Evolutionary conservation across 306 rosid genomes (phyloP), one percentile per base, ranked within the genome.

Genomic region (Vigna trinervia): DNA sequence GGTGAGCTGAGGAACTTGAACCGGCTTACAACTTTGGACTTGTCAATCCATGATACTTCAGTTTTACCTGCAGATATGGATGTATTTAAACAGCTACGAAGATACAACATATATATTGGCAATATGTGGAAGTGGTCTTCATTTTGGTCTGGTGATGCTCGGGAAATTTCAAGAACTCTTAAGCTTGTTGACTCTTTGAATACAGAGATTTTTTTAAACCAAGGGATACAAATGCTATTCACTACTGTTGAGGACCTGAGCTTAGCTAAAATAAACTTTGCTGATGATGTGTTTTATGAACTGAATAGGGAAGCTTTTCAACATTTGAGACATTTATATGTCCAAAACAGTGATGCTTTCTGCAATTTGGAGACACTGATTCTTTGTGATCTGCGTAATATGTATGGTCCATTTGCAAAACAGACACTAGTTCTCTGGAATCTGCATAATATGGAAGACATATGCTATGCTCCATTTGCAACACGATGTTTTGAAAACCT

Each of bases 1-100:
- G 67, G 15, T 14, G 80, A 65, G 78, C 58, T 83, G 12, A 51
- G 10, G 5, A 26, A 73, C 19, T 67, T 83, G 76, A 2, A 11
- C 14, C 51, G 17, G 2, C 65, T 78, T 12, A 66, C 46, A 23
- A 14, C 43, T 38, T 36, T 83, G 57, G 39, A 13, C 8, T 4
- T 83, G 6, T 12, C 0, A 8, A 39, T 83, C 2, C 32, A 43
- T 2, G 34, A 83, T 59, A 45, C 28, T 26, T 36, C 54, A 3
- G 19, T 12, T 54, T 38, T 65, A 5, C 81, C 75, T 1, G 17
- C 0, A 8, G 43, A 30, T 17, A 26, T 72, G 23, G 19, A 11
- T 3, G 1, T 41, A 12, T 58, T 69, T 45, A 38, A 2, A 12
- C 65, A 72, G 1, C 41, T 77, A 22, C 39, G 63, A 19, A 54